Evolutionary conservation across 2,329 filamentous ascomycete species (phyloP), one percentile per base, ranked within the genome.

Genomic region (Colletotrichum horii): DNA sequence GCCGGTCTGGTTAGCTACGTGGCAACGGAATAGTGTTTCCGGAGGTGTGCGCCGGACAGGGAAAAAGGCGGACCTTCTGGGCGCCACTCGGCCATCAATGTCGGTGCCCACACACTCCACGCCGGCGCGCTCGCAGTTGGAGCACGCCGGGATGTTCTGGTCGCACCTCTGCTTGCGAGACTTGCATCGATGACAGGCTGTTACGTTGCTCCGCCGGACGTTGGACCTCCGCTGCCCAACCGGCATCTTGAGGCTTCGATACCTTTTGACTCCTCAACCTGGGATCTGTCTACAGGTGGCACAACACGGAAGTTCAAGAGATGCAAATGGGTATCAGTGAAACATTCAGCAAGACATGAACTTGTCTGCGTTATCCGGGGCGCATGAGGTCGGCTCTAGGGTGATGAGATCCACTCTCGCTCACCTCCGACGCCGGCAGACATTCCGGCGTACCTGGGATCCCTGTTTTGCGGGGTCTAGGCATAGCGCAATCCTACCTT

Each of bases 81-180:
- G 76, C 24, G 71, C 74, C 5, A 70, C 61, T 32, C 34, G 52
- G 6, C 77, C 76, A 28, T 77, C 74, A 15, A 77, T 77, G 24
- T 77, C 76, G 12, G 43, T 67, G 70, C 76, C 71, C 15, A 76
- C 56, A 58, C 76, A 78, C 7, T 48, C 16, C 19, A 69, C 68
- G 14, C 75, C 75, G 3, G 77, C 75, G 22, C 69, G 70, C 26
- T 70, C 66, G 52, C 75, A 77, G 14, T 76, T 76, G 7, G 58
- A 78, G 26, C 77, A 78, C 24, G 70, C 71, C 7, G 72, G 72
- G 48, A 78, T 56, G 32, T 67, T 76, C 66, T 78, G 77, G 38
- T 78, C 75, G 32, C 75, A 77, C 16, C 76, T 66, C 55, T 78
- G 77, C 52, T 79, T 78, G 8, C 77, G 70, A 15, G 76, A 75